Evolutionary conservation across 2,329 filamentous ascomycete species (phyloP), one percentile per base, ranked within the genome.

Genomic region (Chaetomium globosum): DNA sequence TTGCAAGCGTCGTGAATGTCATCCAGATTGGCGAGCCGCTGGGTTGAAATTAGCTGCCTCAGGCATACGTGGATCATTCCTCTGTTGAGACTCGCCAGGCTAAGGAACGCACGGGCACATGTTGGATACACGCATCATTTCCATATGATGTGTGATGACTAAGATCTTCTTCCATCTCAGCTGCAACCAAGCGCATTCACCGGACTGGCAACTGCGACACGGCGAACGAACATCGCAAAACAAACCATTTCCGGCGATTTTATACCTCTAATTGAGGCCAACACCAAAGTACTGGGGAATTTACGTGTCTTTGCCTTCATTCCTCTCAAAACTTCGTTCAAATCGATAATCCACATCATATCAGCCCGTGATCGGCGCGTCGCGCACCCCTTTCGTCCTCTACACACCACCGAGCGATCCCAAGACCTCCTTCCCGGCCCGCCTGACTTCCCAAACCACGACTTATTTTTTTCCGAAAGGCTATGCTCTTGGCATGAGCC

Each of bases 401-500:
- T 56, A 54, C 48, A 49, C 65, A 58, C 30, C 23, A 28, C 48
- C 4, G 21, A 63, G 43, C 61, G 55, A 49, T 61, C 26, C 30
- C 28, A 7, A 54, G 10, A 54, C 26, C 36, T 13, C 1, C 16
- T 13, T 30, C n/a, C 39, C 60, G 21, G 51, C 52, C n/a, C 26
- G 12, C 26, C 12, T 10, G 3, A 26, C 13, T 48, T 36, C n/a
- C 39, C 43, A 21, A 28, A 57, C 30, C 21, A 43, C 30, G 51
- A 1, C 5, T 23, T 21, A 9, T 4, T 26, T 39, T 39, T 23
- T 48, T 26, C 4, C 26, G 26, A 9, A 52, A 16, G 33, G 61
- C 28, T 23, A 69, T 71, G 63, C 70, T 65, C 64, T 53, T 21
- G 64, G 69, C 48, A 68, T 71, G 67, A 71, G 21, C 26, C 49